Percentiles rank a stretch among this genome's conserved stretches.
Evolutionary conservation across 805 yeast genomes (phyloP).

Genomic region (Candida morakotiae): DNA sequence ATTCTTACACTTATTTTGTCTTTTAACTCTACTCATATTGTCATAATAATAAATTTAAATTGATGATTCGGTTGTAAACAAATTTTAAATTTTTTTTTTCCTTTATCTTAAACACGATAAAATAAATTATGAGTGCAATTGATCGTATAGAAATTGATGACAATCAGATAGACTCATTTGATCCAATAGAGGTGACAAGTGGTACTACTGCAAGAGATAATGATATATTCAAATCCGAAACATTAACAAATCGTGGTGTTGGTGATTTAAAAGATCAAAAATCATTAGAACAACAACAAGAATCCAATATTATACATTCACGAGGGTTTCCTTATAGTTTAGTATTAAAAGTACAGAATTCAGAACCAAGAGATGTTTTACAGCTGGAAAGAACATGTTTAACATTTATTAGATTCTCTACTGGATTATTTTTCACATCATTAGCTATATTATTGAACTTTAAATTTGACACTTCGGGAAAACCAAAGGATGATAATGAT

Average conservation of each 20-base stretch:
- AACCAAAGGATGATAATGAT: constrained; percentile 1
- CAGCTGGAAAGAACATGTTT: constrained; percentile 53
- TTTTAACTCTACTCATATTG: constrained; percentile 3
- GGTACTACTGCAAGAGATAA: too few relatives aligned
- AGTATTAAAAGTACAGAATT: constrained; percentile 26
- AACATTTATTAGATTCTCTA: constrained; percentile 44
- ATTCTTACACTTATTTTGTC: constrained; percentile 15
- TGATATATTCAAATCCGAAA: neutral
- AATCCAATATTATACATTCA: neutral
- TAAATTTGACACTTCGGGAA: constrained; percentile 32
- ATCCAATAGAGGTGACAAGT: neutral
- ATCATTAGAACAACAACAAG: neutral
- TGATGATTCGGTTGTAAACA: too few relatives aligned
- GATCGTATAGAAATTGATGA: neutral
- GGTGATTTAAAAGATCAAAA: neutral
- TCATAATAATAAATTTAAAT: too few relatives aligned
- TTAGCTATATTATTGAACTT: constrained; percentile 45
- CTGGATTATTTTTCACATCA: constrained; percentile 43
- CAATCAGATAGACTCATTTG: neutral
- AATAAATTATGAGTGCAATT: too few relatives aligned
- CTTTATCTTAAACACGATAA: neutral
- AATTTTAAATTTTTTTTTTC: neutral
- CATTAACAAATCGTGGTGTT: neutral
- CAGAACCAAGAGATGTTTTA: constrained; percentile 52
- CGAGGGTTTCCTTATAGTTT: constrained; percentile 17